These are phyloP conservation scores for Hyphodiscus sp. DNA, from an alignment of 2,329 filamentous ascomycete genomes.

Conservation along the genomic window DNA sequence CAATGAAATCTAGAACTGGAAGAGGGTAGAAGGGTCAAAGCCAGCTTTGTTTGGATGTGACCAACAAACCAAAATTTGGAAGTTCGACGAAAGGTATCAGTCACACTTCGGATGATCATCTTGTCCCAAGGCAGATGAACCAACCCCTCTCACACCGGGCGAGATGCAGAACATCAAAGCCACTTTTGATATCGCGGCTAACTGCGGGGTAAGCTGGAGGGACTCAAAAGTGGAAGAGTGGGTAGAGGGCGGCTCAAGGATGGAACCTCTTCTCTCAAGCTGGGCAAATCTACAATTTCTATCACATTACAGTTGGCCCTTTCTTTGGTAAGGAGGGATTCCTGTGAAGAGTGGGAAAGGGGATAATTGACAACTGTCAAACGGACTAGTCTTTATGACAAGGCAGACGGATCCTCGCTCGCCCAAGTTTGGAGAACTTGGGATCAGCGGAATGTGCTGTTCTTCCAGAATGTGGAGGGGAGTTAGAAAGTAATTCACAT, in stretches of 20 bases:
- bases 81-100: too few relatives aligned
- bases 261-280: neutral
- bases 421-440: neutral
- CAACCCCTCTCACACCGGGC: neutral
- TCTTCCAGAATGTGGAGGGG: neutral
- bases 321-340: neutral
- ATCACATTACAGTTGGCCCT: neutral
- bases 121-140: neutral
- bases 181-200: neutral
- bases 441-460: neutral
- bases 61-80: too few relatives aligned
- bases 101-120: too few relatives aligned
- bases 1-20: too few relatives aligned
- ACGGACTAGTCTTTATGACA: neutral
- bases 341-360: neutral
- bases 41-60: too few relatives aligned
- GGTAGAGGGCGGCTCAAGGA: neutral
- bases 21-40: too few relatives aligned
- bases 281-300: neutral
- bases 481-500: neutral
- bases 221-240: neutral
- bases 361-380: neutral
- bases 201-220: neutral
- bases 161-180: neutral
- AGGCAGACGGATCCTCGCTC: neutral